Percentiles rank a stretch among this genome's conserved stretches.
phyloP scores from a whole-genome alignment of 192 early-diverging fungal species.

The Podila epicladia region DNA sequence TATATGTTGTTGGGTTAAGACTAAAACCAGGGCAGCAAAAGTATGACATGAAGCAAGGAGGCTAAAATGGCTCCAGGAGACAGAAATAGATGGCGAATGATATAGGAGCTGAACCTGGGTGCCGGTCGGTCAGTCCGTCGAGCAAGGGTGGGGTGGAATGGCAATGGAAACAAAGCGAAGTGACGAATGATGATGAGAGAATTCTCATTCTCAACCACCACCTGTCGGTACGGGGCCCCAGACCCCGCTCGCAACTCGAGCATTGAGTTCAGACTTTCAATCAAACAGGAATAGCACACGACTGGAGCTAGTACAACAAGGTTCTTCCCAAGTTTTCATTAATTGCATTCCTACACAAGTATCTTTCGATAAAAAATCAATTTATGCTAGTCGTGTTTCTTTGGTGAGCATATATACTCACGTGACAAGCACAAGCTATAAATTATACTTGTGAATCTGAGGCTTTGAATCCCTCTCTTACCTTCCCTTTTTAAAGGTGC shows the following conservation, averaged over 20 bases:
- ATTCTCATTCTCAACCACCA: too few relatives aligned
- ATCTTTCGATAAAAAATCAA: too few relatives aligned
- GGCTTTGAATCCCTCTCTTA: not conserved
- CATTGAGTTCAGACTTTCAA: too few relatives aligned
- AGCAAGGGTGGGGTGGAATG: not conserved
- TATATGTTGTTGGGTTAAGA: not conserved
- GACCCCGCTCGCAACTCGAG: too few relatives aligned
- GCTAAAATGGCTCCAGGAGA: not conserved
- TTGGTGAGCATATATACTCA: too few relatives aligned
- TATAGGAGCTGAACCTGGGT: not conserved
- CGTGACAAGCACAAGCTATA: too few relatives aligned
- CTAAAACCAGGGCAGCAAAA: not conserved
- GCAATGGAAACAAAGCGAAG: not conserved
- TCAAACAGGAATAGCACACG: too few relatives aligned
- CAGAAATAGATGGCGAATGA: not conserved
- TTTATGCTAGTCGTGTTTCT: too few relatives aligned
- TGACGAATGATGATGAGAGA: not conserved
- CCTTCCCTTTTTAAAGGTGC: conserved; percentile 7
- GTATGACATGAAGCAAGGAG: conserved; percentile 3
- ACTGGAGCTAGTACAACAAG: too few relatives aligned
- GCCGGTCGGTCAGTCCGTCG: not conserved
- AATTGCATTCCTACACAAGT: too few relatives aligned
- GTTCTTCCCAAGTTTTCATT: too few relatives aligned
- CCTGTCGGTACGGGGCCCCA: too few relatives aligned
- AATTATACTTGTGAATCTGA: not conserved